Percentiles rank a stretch among this genome's conserved stretches.
Conservation (phyloP, 2,329 filamentous ascomycete genomes). For the Capronia epimyces region DNA sequence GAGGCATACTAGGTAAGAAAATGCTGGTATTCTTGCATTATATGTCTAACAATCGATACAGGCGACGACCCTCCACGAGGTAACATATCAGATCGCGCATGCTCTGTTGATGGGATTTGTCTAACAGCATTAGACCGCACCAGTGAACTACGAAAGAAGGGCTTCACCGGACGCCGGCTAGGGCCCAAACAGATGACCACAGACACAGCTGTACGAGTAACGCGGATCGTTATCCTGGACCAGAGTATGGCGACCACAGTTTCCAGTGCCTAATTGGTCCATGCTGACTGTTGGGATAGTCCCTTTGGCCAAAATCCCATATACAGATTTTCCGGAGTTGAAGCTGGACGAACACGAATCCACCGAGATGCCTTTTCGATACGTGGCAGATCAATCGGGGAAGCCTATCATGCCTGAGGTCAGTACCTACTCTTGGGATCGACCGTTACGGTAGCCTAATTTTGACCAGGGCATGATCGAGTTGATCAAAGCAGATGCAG, state of each 20-base stretch:
- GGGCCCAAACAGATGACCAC: conserved; percentile 98
- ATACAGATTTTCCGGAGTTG: conserved; percentile 83
- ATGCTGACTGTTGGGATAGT: conserved; percentile 46
- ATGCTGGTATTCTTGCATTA: not conserved
- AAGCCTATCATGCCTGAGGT: conserved; percentile 89
- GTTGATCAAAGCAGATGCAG: conserved; percentile 85
- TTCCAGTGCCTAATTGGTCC: not conserved
- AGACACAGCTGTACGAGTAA: conserved; percentile 91
- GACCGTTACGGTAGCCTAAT: conserved; percentile 1
- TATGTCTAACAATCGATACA: conserved; percentile 34
- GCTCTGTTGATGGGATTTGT: not conserved
- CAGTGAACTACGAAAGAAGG: conserved; percentile 89
- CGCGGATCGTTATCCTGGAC: conserved; percentile 78
- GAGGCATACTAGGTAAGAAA: conserved; percentile 76
- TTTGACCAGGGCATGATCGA: conserved; percentile 77
- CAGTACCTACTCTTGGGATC: conserved; percentile 35
- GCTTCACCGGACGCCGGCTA: conserved; percentile 78
- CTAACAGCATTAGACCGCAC: conserved; percentile 52
- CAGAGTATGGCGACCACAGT: conserved; percentile 54
- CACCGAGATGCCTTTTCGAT: conserved; percentile 96
- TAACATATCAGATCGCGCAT: not conserved
- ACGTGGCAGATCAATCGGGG: conserved; percentile 70
- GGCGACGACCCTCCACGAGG: conserved; percentile 83
- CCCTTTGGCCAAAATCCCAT: conserved; percentile 70
- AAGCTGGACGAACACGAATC: conserved; percentile 86